Evolutionary conservation across 164 flowering plant species (phyloP).

Genomic region (Chloranthus sessilifolius): DNA sequence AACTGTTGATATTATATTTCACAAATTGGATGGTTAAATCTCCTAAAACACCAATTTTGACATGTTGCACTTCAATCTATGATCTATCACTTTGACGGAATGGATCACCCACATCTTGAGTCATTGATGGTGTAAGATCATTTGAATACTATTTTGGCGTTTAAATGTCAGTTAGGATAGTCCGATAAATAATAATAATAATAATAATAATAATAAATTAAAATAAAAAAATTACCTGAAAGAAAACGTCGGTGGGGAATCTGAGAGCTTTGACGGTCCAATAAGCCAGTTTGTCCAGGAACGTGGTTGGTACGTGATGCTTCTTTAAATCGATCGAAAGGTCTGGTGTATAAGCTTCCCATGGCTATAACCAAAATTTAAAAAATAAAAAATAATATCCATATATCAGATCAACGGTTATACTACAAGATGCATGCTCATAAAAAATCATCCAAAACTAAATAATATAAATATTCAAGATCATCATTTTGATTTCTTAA

Average conservation of each 20-base stretch:
- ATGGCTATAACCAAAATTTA: conserved; percentile 44
- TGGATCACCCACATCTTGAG: no score
- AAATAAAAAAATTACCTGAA: conserved; percentile 47
- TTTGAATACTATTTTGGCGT: no score
- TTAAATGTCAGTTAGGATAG: no score
- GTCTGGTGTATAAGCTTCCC: conserved; percentile 78
- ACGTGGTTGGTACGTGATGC: conserved; percentile 61
- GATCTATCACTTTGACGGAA: no score
- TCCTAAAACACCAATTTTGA: no score
- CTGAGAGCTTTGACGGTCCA: conserved; percentile 73
- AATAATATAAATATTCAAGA: no score
- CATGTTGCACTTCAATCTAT: no score
- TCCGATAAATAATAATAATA: neutral
- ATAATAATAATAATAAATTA: neutral
- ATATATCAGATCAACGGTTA: no score
- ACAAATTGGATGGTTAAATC: no score
- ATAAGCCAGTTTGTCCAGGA: conserved; percentile 70
- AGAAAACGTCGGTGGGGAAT: conserved; percentile 71
- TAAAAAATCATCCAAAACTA: neutral
- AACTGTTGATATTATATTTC: no score
- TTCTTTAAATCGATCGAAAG: conserved; percentile 66
- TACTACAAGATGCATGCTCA: no score
- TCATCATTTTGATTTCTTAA: conserved; percentile 1
- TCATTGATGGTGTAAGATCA: no score
- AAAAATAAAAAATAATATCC: neutral